phyloP scores from a whole-genome alignment of 2,329 filamentous ascomycete genomes.

The Microsporum ferrugineum region DNA sequence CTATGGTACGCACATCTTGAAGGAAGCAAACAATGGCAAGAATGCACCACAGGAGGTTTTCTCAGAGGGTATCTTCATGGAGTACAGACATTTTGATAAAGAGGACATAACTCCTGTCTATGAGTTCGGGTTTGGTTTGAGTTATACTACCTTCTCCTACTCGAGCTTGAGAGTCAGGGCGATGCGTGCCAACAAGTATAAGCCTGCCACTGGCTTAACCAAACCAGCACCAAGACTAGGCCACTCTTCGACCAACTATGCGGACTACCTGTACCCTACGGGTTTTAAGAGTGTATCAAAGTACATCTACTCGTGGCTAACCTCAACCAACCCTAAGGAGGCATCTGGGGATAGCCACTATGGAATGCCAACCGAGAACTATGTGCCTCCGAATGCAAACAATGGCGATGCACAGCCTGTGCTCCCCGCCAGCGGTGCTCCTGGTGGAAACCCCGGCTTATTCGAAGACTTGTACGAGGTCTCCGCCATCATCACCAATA shows the following conservation, averaged over 20 bases:
- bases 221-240: constrained; percentile 44
- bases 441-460: constrained; percentile 48
- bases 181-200: constrained; percentile 39
- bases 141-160: constrained; percentile 49
- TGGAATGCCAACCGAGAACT: constrained; percentile 39
- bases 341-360: constrained; percentile 46
- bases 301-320: constrained; percentile 56
- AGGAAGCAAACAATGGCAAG: constrained; percentile 46
- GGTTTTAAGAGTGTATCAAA: constrained; percentile 39
- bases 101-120: constrained; percentile 44
- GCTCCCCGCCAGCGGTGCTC: constrained; percentile 46
- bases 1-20: constrained; percentile 48
- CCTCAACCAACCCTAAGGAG: constrained; percentile 44
- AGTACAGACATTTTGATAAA: constrained; percentile 41
- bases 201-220: constrained; percentile 42
- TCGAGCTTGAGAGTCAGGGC: constrained; percentile 42
- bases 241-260: constrained; percentile 35
- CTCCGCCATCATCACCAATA: constrained; percentile 41
- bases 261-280: constrained; percentile 46
- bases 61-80: constrained; percentile 50
- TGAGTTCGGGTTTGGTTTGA: constrained; percentile 50
- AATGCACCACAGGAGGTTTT: constrained; percentile 49
- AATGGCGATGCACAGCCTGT: constrained; percentile 46
- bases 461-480: constrained; percentile 42
- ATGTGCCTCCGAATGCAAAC: constrained; percentile 40